These are phyloP conservation scores for Gamarada debralockiae DNA, from an alignment of 495 filamentous ascomycete species.

Conservation along the genomic window DNA sequence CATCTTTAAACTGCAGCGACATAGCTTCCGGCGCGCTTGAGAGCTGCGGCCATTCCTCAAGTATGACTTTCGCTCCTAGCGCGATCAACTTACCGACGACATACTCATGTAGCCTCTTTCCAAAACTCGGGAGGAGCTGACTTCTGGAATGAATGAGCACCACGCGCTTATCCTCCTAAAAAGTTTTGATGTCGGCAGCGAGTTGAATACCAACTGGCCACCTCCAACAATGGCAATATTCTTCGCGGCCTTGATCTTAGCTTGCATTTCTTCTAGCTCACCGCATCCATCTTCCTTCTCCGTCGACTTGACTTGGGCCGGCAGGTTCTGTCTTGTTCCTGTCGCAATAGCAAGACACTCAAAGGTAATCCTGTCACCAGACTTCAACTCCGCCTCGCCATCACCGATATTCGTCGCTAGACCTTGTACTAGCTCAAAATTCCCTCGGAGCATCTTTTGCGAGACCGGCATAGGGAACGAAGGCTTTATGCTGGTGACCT, in stretches of 20 bases:
- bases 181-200: constrained; percentile 55
- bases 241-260: constrained; percentile 31
- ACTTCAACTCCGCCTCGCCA: constrained; percentile 19
- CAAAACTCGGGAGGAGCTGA: constrained; percentile 50
- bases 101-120: constrained; percentile 41
- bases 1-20: constrained; percentile 27
- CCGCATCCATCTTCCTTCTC: constrained; percentile 38
- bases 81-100: constrained; percentile 34
- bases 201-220: constrained; percentile 58
- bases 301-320: constrained; percentile 44
- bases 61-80: constrained; percentile 38
- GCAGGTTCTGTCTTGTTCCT: constrained; percentile 48
- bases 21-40: constrained; percentile 14
- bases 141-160: constrained; percentile 53
- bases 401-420: constrained; percentile 25
- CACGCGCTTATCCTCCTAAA: constrained; percentile 54
- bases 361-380: constrained; percentile 38
- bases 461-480: constrained; percentile 43
- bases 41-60: constrained; percentile 33
- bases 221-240: constrained; percentile 56
- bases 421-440: constrained; percentile 28
- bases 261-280: constrained; percentile 37
- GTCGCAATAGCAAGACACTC: constrained; percentile 55
- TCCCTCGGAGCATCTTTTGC: constrained; percentile 21
- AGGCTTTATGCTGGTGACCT: constrained; percentile 41